These are phyloP conservation scores for Monosporascus sp. DNA, from an alignment of 2,329 filamentous ascomycete genomes.

Conservation along the genomic window DNA sequence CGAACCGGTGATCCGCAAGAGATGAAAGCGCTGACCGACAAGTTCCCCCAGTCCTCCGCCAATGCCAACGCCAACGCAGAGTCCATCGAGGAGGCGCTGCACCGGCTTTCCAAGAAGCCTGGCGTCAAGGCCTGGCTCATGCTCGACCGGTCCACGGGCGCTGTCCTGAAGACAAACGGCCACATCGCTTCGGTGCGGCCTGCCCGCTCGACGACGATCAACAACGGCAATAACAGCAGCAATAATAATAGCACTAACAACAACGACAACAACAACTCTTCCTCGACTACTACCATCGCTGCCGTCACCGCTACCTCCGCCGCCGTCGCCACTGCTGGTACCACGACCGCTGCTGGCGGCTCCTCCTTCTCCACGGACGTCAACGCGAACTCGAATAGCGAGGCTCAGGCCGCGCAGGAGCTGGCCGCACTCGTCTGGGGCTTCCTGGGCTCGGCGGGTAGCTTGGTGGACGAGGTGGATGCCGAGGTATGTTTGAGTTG, in stretches of 20 bases:
- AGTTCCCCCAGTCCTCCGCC: no score
- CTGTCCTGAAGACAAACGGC: conserved; percentile 71
- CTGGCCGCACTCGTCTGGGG: conserved; percentile 72
- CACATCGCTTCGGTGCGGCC: conserved; percentile 56
- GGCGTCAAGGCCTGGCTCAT: conserved; percentile 75
- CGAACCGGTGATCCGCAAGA: no score
- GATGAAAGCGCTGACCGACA: no score
- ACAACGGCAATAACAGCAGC: conserved; percentile 5
- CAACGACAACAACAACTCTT: conserved; percentile 25
- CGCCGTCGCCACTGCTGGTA: conserved; percentile 21
- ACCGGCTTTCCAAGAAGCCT: conserved; percentile 68
- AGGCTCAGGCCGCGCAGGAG: conserved; percentile 61
- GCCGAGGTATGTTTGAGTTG: conserved; percentile 47
- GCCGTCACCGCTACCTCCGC: neutral
- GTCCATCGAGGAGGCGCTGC: conserved; percentile 59
- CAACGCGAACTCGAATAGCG: conserved; percentile 34
- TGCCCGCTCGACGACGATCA: conserved; percentile 25
- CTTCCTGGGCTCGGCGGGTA: conserved; percentile 65
- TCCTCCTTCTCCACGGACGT: conserved; percentile 44
- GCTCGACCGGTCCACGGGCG: conserved; percentile 64
- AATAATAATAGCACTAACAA: conserved; percentile 3
- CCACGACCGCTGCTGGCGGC: conserved; percentile 23
- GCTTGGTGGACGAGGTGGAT: conserved; percentile 67
- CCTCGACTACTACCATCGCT: conserved; percentile 7
- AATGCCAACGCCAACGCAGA: conserved; percentile 42